A percentile compares a stretch with the other conserved stretches of the same genome.
These are phyloP conservation scores for Paraphysoderma sedebokerense DNA, from an alignment of 371 early-diverging fungal species.

Conservation along the genomic window DNA sequence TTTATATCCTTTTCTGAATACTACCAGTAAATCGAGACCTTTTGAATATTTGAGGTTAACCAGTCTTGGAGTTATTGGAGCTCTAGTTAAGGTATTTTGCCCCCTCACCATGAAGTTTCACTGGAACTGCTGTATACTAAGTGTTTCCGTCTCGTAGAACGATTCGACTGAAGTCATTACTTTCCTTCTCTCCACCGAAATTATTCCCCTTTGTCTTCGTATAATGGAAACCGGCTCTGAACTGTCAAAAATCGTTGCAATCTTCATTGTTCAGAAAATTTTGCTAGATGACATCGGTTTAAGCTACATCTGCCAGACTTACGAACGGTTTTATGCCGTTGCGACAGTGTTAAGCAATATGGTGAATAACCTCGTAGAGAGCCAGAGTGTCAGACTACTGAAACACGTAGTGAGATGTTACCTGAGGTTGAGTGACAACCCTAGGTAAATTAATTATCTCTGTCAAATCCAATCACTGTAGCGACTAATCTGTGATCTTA, in stretches of 20 bases:
- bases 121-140: not conserved
- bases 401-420: slow-evolving; percentile 94
- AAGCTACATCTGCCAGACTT: slow-evolving; percentile 93
- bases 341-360: slow-evolving; percentile 88
- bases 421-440: slow-evolving; percentile 82
- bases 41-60: slow-evolving; percentile 91
- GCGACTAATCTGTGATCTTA: too few relatives aligned
- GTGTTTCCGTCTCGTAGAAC: slow-evolving; percentile 27
- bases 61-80: slow-evolving; percentile 88
- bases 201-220: slow-evolving; percentile 92
- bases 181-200: slow-evolving; percentile 92
- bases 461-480: too few relatives aligned
- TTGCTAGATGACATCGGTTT: slow-evolving; percentile 89
- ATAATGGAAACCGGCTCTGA: slow-evolving; percentile 97
- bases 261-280: slow-evolving; percentile 94
- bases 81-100: slow-evolving; percentile 67
- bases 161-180: slow-evolving; percentile 88
- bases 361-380: slow-evolving; percentile 76
- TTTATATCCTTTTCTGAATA: slow-evolving; percentile 93
- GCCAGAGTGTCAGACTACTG: slow-evolving; percentile 66
- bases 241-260: slow-evolving; percentile 94
- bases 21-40: slow-evolving; percentile 81
- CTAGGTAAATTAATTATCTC: slow-evolving; percentile 23
- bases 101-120: not conserved
- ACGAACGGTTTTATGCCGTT: slow-evolving; percentile 92